Conservation (phyloP, 2,329 filamentous ascomycete species). For the Xylaria polymorpha region DNA sequence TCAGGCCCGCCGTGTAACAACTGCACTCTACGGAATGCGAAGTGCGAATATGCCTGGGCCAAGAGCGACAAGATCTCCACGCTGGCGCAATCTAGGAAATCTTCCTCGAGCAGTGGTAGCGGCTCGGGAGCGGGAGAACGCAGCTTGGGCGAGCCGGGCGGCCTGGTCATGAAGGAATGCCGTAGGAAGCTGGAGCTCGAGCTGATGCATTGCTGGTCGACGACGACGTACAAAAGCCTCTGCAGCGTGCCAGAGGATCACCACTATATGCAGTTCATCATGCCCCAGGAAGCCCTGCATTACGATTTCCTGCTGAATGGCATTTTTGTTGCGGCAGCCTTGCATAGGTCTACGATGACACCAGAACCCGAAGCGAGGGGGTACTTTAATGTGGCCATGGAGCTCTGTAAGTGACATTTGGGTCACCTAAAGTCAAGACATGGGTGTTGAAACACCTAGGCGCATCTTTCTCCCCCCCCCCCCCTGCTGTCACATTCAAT, state of each 20-base stretch:
- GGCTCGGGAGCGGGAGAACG: constrained; percentile 23
- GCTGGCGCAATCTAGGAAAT: constrained; percentile 19
- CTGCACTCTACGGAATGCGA: constrained; percentile 46
- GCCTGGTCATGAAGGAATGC: constrained; percentile 34
- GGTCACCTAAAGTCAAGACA: background rate
- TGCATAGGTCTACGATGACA: constrained; percentile 49
- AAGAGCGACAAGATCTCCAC: constrained; percentile 26
- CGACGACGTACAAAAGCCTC: constrained; percentile 56
- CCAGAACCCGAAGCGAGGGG: constrained; percentile 37
- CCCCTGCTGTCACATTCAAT: background rate
- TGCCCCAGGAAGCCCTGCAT: constrained; percentile 53
- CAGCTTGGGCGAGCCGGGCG: constrained; percentile 23
- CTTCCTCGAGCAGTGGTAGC: constrained; percentile 22
- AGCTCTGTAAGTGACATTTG: constrained; percentile 45
- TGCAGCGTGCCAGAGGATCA: constrained; percentile 54
- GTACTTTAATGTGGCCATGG: constrained; percentile 50
- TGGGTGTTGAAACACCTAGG: background rate
- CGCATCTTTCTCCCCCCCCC: background rate
- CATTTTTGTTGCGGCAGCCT: constrained; percentile 51
- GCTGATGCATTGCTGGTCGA: constrained; percentile 64
- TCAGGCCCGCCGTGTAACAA: constrained; percentile 47
- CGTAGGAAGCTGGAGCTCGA: constrained; percentile 57
- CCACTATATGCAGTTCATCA: constrained; percentile 50
- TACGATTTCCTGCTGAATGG: constrained; percentile 55
- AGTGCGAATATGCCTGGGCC: constrained; percentile 45